Percentiles rank a stretch among this genome's conserved stretches.
Conservation (phyloP, 352 stramenopile species). For the Phytophthora podocarpi region DNA sequence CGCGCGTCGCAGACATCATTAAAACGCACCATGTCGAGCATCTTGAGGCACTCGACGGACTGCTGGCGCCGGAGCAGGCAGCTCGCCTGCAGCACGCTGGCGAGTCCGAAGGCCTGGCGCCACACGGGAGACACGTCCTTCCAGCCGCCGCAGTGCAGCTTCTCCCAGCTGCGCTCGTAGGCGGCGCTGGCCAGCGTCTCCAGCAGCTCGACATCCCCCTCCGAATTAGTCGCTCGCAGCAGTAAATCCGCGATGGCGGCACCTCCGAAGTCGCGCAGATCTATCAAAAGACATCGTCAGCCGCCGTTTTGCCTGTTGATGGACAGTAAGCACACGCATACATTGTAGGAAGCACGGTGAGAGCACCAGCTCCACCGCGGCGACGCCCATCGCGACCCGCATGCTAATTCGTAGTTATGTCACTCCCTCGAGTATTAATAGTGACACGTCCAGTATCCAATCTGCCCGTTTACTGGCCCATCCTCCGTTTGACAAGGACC, state of each 20-base stretch:
- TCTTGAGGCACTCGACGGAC: constrained; percentile 40
- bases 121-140: constrained; percentile 60
- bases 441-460: constrained; percentile 13
- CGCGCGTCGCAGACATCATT: too few species aligned
- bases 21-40: constrained; percentile 67
- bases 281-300: constrained; percentile 20
- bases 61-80: constrained; percentile 34
- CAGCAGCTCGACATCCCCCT: background rate
- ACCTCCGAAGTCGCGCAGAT: constrained; percentile 47
- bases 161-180: constrained; percentile 75
- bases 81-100: constrained; percentile 55
- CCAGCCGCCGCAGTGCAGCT: constrained; percentile 76
- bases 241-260: constrained; percentile 53
- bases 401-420: too few species aligned
- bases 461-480: constrained; percentile 21
- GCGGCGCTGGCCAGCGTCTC: constrained; percentile 31
- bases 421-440: background rate
- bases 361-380: constrained; percentile 11
- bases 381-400: background rate
- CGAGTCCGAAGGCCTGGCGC: constrained; percentile 64
- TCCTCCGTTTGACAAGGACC: background rate
- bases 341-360: constrained; percentile 31
- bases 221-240: constrained; percentile 20
- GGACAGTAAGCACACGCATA: constrained; percentile 3
- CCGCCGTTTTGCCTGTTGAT: background rate